Conservation (phyloP, 306 rosid genomes). For the Citrullus amarus region DNA sequence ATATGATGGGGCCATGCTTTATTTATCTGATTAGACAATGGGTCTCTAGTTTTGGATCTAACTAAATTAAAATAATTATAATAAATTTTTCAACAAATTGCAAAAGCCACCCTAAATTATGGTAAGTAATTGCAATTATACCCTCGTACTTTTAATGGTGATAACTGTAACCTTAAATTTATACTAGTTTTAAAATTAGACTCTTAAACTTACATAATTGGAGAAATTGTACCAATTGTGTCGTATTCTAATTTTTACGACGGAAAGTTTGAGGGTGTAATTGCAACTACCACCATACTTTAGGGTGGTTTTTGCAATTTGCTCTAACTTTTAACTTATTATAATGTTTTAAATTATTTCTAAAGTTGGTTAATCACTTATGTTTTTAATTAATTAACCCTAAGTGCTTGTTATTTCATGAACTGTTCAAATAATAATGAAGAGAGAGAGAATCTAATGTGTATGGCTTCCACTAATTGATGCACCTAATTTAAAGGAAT, state of each 20-base stretch:
- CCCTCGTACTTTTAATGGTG: too few species aligned
- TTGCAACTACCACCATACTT: too few species aligned
- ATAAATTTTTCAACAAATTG: too few species aligned
- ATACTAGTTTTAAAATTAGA: too few species aligned
- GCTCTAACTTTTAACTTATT: not conserved
- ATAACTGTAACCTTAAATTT: too few species aligned
- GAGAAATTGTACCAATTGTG: too few species aligned
- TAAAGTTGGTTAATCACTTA: not conserved
- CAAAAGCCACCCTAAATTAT: too few species aligned
- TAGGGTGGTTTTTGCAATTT: too few species aligned
- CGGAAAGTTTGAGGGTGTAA: too few species aligned
- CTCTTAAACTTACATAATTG: too few species aligned
- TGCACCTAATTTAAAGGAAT: constrained; percentile 7
- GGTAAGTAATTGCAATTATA: too few species aligned
- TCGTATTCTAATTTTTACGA: too few species aligned
- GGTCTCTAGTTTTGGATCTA: not conserved
- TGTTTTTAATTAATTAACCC: not conserved
- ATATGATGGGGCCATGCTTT: constrained; percentile 24
- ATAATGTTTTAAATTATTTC: not conserved
- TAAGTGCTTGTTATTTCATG: not conserved
- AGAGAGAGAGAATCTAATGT: not conserved
- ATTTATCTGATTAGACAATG: not conserved
- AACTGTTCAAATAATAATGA: not conserved
- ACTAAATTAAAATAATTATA: not conserved
- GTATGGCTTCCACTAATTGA: constrained; percentile 8